Evolutionary conservation across 257 asterid species (phyloP).

Genomic region (Solanum gracilifrons): DNA sequence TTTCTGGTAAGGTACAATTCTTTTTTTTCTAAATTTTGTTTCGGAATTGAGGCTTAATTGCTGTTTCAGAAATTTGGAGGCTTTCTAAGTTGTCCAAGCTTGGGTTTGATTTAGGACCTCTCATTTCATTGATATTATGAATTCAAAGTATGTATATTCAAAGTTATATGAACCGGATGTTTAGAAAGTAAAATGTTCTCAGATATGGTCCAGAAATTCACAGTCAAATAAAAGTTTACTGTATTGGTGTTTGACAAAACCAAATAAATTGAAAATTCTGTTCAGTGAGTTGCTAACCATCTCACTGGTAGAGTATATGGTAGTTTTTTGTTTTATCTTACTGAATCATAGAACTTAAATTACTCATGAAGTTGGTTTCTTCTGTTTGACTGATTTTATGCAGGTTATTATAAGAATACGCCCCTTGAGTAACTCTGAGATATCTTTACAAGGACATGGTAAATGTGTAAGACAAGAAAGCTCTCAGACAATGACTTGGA

Average conservation of each 20-base stretch:
- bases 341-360: neutral
- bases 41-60: neutral
- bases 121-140: neutral
- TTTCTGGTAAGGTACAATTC: neutral
- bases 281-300: neutral
- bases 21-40: neutral
- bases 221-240: neutral
- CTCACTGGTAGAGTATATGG: neutral
- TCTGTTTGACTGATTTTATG: neutral
- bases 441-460: conserved; percentile 60
- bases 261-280: neutral
- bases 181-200: neutral
- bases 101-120: neutral
- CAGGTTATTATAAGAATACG: conserved; percentile 87
- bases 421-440: conserved; percentile 68
- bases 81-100: neutral
- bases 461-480: conserved; percentile 85
- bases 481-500: conserved; percentile 82
- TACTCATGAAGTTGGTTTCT: neutral
- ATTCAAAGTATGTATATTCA: neutral
- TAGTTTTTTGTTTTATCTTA: neutral
- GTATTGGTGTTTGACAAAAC: neutral
- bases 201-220: neutral
- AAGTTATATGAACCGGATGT: neutral
- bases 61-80: neutral